Evolutionary conservation across 2,329 filamentous ascomycete genomes (phyloP), one percentile per base, ranked within the genome.

Genomic region (Tolypocladium sp.): DNA sequence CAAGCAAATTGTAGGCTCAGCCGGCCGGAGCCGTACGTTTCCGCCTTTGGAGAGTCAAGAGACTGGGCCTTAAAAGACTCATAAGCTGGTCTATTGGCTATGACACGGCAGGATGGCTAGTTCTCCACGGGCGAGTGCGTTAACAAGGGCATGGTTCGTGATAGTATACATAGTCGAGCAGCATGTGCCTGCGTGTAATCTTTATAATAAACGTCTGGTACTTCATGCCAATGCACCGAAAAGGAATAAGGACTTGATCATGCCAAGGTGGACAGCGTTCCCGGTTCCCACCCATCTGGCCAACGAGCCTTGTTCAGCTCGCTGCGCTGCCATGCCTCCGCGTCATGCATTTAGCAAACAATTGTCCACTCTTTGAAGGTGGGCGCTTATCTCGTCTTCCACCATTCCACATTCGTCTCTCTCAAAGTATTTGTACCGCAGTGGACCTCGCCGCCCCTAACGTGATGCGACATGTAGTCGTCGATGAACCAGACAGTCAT

Each of bases 401-500:
- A 53, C 56, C n/a, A 40, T 20, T n/a, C 35, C 8, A 41, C 33
- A 33, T 60, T 55, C 12, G 60, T 62, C 3, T 64, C 56, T 7
- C 66, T 56, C 9, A 68, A 56, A 8, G 62, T 69, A n/a, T n/a
- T n/a, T 1, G 65, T 63, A 2, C 64, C 64, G n/a, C 15, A 68
- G 33, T 70, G 65, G 44, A 68, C 64, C 49, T 69, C 66, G 1
- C 66, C 66, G 2, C 61, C 57, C 9, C 57, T 25, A 4, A 66
- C 46, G 42, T 70, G 66, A 56, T 70, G 66, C 8, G 60, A 61
- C 51, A 65, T 56, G 46, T 60, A 69, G 46, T 65, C 63, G 20
- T 70, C 64, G 1, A 70, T 57, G 15, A 63, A 64, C 2, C 44
- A 54, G 13, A 68, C 60, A 2, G 56, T 60, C 57, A 66, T 64